Percentiles rank a stretch among this genome's conserved stretches.
Evolutionary conservation across 768 basidiomycete genomes (phyloP).

Genomic region (Psilocybe azurescens): DNA sequence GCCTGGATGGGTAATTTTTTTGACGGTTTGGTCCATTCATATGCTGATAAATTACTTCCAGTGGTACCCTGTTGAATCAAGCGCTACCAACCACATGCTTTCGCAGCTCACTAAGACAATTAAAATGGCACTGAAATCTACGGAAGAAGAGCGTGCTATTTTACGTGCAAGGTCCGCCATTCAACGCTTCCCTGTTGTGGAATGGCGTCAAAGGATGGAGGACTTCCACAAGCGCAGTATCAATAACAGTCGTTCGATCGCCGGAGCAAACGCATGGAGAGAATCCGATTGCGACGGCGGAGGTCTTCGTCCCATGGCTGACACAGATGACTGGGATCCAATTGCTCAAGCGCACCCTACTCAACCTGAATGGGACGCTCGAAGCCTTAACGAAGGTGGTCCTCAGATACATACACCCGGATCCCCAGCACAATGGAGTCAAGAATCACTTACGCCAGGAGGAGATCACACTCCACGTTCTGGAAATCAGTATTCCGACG

Average conservation of each 20-base stretch:
- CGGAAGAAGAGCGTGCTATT: slow-evolving; percentile 89
- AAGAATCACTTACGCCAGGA: slow-evolving; percentile 55
- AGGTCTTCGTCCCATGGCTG: slow-evolving; percentile 54
- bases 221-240: slow-evolving; percentile 94
- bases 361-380: slow-evolving; percentile 79
- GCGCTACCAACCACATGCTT: slow-evolving; percentile 90
- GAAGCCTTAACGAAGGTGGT: slow-evolving; percentile 55
- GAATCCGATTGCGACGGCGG: slow-evolving; percentile 67
- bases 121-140: slow-evolving; percentile 91
- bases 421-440: slow-evolving; percentile 71
- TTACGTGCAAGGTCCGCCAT: slow-evolving; percentile 93
- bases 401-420: slow-evolving; percentile 43
- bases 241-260: slow-evolving; percentile 64
- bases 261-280: slow-evolving; percentile 80
- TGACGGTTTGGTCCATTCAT: slow-evolving; percentile 7
- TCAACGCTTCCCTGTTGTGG: slow-evolving; percentile 96
- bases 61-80: slow-evolving; percentile 99
- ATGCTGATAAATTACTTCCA: slow-evolving; percentile 32
- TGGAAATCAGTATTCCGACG: slow-evolving; percentile 52
- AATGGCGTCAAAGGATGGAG: slow-evolving; percentile 96
- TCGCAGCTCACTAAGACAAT: slow-evolving; percentile 94
- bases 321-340: slow-evolving; percentile 84
- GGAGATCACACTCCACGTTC: slow-evolving; percentile 44
- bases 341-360: slow-evolving; percentile 65
- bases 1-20: slow-evolving; percentile 87